Base-by-base conservation (phyloP, 2,329 filamentous ascomycete species). In the Plectosphaerella sp. region DNA sequence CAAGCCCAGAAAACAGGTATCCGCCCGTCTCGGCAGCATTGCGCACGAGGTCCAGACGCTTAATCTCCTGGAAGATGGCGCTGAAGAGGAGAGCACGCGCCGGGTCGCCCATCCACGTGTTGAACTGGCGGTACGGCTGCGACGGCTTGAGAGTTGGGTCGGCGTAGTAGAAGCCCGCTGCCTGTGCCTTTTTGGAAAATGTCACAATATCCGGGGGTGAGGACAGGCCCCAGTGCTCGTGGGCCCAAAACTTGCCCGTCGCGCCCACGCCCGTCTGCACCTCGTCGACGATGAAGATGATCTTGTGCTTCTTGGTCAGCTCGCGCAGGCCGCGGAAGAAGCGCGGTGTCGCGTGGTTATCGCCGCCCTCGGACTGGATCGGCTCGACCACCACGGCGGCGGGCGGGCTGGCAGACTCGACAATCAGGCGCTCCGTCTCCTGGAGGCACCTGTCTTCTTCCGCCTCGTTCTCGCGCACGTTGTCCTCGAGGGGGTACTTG, bases 381-480 rank as follows among this genome's bases (percentile, higher is more conserved):
- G 89, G 89, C 74, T 93, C 89, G 58, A 92, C 76, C 37, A 93
- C 79, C 49, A 91, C 76, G 49, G 87, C 89, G 9, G 86, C 87
- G 22, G 88, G 85, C 18, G 87, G 87, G 68, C 83, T 88, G 47
- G 91, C 86, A 55, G 99, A 79, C 76, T 99, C 94, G 78, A 99
- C 94, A 63, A 99, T 97, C 94, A 99, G 97, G 64, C 94, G 89
- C 78, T 99, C 94, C 56, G 94, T 99, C 80, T 99, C 94, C 76
- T 99, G 99, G 49, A 99, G 80, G 36, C 87, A 92, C 62, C 99
- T 72, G 76, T 99, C 99, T 73, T 99, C 94, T 65, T 89, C 87
- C 15, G 75, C 76, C 7, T 77, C 78, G 66, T 93, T 93, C 70
- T 89, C 87, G 53, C 81, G 75, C 5, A 72, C 79, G 65, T 88